Evolutionary conservation across 352 stramenopile genomes (phyloP).

Genomic region (Phytophthora quininea): DNA sequence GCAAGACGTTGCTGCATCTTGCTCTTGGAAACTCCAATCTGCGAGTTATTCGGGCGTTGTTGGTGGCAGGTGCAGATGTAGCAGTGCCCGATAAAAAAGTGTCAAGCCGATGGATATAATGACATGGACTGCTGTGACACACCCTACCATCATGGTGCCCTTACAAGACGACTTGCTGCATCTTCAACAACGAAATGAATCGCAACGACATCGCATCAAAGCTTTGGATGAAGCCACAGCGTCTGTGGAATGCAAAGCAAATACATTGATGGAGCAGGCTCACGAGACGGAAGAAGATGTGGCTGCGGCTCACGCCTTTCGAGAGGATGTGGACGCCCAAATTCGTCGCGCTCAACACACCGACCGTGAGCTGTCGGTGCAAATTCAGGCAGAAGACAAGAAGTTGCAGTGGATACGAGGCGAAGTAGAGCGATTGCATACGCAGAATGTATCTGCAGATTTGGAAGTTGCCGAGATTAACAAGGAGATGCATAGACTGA

Average conservation of each 20-base stretch:
- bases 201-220: slow-evolving; percentile 14
- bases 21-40: slow-evolving; percentile 27
- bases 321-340: slow-evolving; percentile 27
- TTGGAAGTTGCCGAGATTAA: slow-evolving; percentile 26
- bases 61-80: slow-evolving; percentile 35
- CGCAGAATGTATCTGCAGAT: slow-evolving; percentile 28
- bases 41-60: slow-evolving; percentile 32
- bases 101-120: slow-evolving; percentile 40
- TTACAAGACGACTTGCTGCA: slow-evolving; percentile 33
- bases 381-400: slow-evolving; percentile 22
- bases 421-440: slow-evolving; percentile 31
- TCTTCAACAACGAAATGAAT: slow-evolving; percentile 29
- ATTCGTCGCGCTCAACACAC: slow-evolving; percentile 27
- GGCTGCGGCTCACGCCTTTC: slow-evolving; percentile 23
- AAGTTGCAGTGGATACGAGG: slow-evolving; percentile 28
- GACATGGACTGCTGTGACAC: slow-evolving; percentile 38
- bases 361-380: slow-evolving; percentile 18
- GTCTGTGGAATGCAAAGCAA: slow-evolving; percentile 14
- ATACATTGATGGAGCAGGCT: background rate
- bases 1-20: slow-evolving; percentile 31
- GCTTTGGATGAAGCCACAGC: slow-evolving; percentile 15
- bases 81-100: slow-evolving; percentile 37
- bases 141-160: slow-evolving; percentile 38
- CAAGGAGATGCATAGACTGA: slow-evolving; percentile 15
- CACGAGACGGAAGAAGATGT: slow-evolving; percentile 26